Evolutionary conservation across 2,329 filamentous ascomycete genomes (phyloP).

Genomic region (Metarhizium anisopliae): DNA sequence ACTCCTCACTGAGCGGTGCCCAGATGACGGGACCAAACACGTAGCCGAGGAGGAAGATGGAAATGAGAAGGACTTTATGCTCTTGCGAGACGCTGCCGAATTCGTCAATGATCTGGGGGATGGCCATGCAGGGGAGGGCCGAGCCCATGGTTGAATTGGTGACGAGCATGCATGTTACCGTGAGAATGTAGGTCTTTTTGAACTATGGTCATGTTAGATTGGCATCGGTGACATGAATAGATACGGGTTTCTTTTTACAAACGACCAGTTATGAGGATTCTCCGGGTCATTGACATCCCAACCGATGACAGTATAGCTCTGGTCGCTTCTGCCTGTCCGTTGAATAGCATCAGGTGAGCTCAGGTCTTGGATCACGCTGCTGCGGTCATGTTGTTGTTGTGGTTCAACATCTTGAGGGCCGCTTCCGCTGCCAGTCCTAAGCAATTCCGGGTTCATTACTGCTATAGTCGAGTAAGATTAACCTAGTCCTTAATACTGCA

Average conservation of each 20-base stretch:
- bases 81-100: conserved; percentile 43
- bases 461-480: neutral
- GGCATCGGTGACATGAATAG: neutral
- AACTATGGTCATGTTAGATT: conserved; percentile 21
- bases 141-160: conserved; percentile 61
- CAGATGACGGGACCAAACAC: conserved; percentile 52
- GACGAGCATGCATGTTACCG: conserved; percentile 49
- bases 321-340: conserved; percentile 22
- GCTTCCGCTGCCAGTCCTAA: neutral
- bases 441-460: neutral
- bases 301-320: conserved; percentile 27
- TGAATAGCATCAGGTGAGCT: conserved; percentile 23
- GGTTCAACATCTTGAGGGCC: neutral
- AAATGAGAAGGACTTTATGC: conserved; percentile 48
- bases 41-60: conserved; percentile 55
- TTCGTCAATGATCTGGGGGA: conserved; percentile 45
- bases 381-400: conserved; percentile 8
- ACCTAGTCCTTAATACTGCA: neutral
- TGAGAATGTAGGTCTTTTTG: conserved; percentile 45
- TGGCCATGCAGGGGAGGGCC: conserved; percentile 53
- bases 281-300: conserved; percentile 40
- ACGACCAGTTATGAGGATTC: conserved; percentile 45
- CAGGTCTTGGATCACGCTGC: conserved; percentile 27
- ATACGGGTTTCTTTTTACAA: conserved; percentile 14
- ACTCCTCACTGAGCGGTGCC: conserved; percentile 58